A percentile compares a stretch with the other conserved stretches of the same genome.
phyloP scores from a whole-genome alignment of 148 eudicot genomes.

The Suaeda aralocaspica region DNA sequence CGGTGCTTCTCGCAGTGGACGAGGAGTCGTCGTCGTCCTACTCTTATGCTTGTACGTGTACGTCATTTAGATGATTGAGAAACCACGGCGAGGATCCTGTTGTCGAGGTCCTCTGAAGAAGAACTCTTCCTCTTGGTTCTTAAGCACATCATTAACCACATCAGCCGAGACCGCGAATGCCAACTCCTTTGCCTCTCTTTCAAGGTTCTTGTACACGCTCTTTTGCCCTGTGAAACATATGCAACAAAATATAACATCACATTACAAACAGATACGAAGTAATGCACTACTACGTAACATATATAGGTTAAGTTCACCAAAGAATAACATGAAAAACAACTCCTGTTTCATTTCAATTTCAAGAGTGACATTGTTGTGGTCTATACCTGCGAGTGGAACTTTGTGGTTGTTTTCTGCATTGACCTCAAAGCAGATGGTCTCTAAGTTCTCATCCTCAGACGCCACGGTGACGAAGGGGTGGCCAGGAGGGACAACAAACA shows the following conservation, averaged over 20 bases:
- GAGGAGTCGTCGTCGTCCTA: background rate
- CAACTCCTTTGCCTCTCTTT: slow-evolving; percentile 67
- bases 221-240: slow-evolving; percentile 35
- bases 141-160: slow-evolving; percentile 49
- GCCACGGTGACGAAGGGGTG: slow-evolving; percentile 68
- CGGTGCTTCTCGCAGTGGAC: too few relatives aligned
- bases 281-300: too few relatives aligned
- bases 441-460: slow-evolving; percentile 47
- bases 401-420: slow-evolving; percentile 49
- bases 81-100: slow-evolving; percentile 25
- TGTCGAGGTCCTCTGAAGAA: slow-evolving; percentile 57
- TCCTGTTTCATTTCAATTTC: too few relatives aligned
- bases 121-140: slow-evolving; percentile 48
- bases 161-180: slow-evolving; percentile 44
- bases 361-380: too few relatives aligned
- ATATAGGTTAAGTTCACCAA: too few relatives aligned
- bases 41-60: too few relatives aligned
- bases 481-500: slow-evolving; percentile 65
- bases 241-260: background rate
- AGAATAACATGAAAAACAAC: too few relatives aligned
- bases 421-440: slow-evolving; percentile 51
- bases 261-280: too few relatives aligned
- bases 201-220: slow-evolving; percentile 50
- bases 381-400: slow-evolving; percentile 52
- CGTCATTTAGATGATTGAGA: slow-evolving; percentile 16